Base-by-base conservation (phyloP, 1,284 basidiomycete species). In the Agaricales sp. region DNA sequence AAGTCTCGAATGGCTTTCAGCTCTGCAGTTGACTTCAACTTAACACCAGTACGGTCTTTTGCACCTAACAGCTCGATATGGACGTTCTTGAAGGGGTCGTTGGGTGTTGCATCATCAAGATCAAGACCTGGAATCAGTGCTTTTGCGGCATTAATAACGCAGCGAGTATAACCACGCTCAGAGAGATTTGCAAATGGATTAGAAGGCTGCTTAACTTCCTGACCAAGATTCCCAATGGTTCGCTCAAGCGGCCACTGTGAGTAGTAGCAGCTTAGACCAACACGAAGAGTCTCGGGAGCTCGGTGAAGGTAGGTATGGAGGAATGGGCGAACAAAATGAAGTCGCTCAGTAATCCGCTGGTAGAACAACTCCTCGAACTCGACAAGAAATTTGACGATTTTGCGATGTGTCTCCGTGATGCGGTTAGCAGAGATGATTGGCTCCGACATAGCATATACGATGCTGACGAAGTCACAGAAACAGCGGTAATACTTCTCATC, bases 211-310 rank as follows among this genome's bases (percentile, higher is more conserved):
- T 49, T 23, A 4, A 68, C 57, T 43, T 67, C 62, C 38, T 60
- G 50, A 2, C 59, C 61, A 13, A 68, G 58, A 47, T 62, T 63
- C 0, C 68, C 67, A 43, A 70, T 70, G 0, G 61, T 62, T 4
- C 56, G 52, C 45, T 69, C 65, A 51, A 67, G 62, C 0, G 59
- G 59, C 61, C 63, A 66, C 43, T 65, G 62, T 2, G 62, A 55
- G 19, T 49, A 57, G 39, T 51, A 54, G 3, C 49, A 49, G 0
- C 45, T 51, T 12, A 65, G 65, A 2, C 67, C 65, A 12, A 59
- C 43, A 0, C 54, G 54, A 11, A 43, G 16, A 13, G 56, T 55
- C 50, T 68, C 66, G 3, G 45, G 45, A 1, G 56, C 56, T 2
- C 63, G 21, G 51, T 70, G 67, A 12, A 54, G 41, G 3, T 63